Evolutionary conservation across 441 rosid species (phyloP).

Genomic region (Isatis lusitanica): DNA sequence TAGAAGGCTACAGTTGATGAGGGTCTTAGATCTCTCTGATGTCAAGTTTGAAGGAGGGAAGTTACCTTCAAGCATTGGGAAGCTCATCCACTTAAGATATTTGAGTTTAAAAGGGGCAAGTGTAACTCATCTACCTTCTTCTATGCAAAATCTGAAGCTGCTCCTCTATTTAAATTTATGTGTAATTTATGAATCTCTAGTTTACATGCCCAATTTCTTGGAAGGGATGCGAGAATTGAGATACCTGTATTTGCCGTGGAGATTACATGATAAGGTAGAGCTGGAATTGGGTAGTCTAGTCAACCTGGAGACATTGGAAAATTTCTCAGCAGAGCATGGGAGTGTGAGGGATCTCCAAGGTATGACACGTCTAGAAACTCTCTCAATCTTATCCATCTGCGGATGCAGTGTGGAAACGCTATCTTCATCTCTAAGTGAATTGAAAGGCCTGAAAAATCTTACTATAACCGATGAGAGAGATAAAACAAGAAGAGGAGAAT

Average conservation of each 20-base stretch:
- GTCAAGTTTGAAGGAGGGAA: background rate
- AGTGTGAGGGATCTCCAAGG: background rate
- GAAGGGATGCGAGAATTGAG: background rate
- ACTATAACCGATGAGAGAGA: no score
- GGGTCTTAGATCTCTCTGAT: background rate
- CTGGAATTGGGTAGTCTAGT: slow-evolving; percentile 6
- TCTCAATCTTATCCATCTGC: background rate
- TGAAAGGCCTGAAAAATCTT: no score
- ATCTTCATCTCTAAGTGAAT: background rate
- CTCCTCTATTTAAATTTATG: no score
- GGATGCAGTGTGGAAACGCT: background rate
- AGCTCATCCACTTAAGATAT: background rate
- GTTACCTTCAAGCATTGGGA: background rate
- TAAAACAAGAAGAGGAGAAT: no score
- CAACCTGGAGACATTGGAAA: background rate
- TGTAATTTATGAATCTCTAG: no score
- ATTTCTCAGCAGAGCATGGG: background rate
- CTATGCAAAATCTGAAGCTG: no score
- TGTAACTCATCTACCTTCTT: no score
- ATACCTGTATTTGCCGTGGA: background rate
- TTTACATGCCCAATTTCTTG: background rate
- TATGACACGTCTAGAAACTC: background rate
- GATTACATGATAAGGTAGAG: background rate
- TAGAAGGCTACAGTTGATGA: no score
- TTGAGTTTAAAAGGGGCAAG: no score